A percentile compares a stretch with the other conserved stretches of the same genome.
phyloP scores from a whole-genome alignment of 2,329 filamentous ascomycete species.

The Chaetomium sp. region DNA sequence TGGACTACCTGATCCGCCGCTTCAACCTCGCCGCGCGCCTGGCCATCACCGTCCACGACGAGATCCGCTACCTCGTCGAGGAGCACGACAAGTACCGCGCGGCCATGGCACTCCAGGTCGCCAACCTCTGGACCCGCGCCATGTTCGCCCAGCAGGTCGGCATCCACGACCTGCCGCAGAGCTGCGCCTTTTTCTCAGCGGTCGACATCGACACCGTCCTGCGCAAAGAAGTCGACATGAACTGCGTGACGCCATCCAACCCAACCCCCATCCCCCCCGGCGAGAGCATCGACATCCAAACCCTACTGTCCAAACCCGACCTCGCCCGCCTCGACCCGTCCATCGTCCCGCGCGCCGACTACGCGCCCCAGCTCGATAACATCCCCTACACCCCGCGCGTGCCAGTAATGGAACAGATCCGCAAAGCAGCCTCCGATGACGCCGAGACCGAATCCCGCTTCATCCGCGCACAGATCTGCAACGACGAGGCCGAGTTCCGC shows the following conservation, averaged over 20 bases:
- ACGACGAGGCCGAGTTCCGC: constrained; percentile 64
- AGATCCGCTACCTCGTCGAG: constrained; percentile 88
- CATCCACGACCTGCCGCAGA: constrained; percentile 88
- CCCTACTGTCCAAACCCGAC: constrained; percentile 67
- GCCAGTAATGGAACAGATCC: constrained; percentile 72
- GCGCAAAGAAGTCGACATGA: constrained; percentile 98
- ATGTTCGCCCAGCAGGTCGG: constrained; percentile 98
- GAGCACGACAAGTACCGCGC: constrained; percentile 80
- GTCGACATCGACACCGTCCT: constrained; percentile 92
- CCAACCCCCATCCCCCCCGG: constrained; percentile 70
- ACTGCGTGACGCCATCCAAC: constrained; percentile 89
- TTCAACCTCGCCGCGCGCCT: constrained; percentile 82
- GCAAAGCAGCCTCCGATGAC: constrained; percentile 37
- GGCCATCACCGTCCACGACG: constrained; percentile 92
- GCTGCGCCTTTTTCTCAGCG: constrained; percentile 91
- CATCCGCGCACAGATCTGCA: constrained; percentile 77
- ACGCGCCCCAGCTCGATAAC: constrained; percentile 51
- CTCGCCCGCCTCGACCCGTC: constrained; percentile 62
- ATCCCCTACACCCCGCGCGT: constrained; percentile 64
- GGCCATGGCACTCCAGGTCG: constrained; percentile 87
- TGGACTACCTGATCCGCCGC: constrained; percentile 85
- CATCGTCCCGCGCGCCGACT: constrained; percentile 47
- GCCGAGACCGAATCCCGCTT: constrained; percentile 53
- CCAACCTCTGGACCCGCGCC: constrained; percentile 92
- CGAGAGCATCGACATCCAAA: constrained; percentile 75